Percentiles rank a stretch among this genome's conserved stretches.
Evolutionary conservation across 140 eudicot species (phyloP).

Genomic region (Cichorium intybus): DNA sequence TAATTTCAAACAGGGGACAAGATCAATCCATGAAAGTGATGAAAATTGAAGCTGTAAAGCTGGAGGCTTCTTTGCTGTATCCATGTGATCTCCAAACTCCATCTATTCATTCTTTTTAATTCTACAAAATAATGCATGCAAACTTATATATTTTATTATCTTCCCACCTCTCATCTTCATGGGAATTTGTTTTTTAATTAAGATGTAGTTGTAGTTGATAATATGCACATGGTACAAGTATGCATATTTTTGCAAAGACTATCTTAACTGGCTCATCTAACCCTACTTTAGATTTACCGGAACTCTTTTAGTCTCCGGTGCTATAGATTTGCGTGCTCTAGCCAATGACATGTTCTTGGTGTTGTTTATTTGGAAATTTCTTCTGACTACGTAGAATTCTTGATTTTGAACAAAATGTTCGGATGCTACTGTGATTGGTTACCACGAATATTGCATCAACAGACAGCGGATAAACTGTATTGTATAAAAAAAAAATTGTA

Average conservation of each 20-base stretch:
- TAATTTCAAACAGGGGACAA: conserved; percentile 37
- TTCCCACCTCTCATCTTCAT: conserved; percentile 10
- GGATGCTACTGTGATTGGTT: neutral
- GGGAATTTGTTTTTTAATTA: neutral
- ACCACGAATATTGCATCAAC: neutral
- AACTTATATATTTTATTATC: conserved; percentile 26
- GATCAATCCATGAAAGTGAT: conserved; percentile 44
- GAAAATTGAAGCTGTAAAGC: conserved; percentile 43
- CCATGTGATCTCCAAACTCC: conserved; percentile 39
- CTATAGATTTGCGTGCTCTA: neutral
- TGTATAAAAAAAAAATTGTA: neutral
- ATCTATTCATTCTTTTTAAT: conserved; percentile 15
- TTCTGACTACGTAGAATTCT: neutral
- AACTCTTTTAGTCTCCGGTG: neutral
- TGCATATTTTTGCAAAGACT: neutral
- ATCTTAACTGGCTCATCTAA: conserved; percentile 3
- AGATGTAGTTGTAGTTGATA: conserved; percentile 9
- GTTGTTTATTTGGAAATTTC: neutral
- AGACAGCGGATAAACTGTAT: neutral
- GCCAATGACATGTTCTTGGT: neutral
- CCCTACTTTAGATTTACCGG: conserved; percentile 2
- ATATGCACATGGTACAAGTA: conserved; percentile 22
- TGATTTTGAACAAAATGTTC: neutral
- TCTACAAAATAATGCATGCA: conserved; percentile 28
- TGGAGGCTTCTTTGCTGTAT: conserved; percentile 43